Conservation (phyloP, 768 basidiomycete species). For the Mycena vulgaris region DNA sequence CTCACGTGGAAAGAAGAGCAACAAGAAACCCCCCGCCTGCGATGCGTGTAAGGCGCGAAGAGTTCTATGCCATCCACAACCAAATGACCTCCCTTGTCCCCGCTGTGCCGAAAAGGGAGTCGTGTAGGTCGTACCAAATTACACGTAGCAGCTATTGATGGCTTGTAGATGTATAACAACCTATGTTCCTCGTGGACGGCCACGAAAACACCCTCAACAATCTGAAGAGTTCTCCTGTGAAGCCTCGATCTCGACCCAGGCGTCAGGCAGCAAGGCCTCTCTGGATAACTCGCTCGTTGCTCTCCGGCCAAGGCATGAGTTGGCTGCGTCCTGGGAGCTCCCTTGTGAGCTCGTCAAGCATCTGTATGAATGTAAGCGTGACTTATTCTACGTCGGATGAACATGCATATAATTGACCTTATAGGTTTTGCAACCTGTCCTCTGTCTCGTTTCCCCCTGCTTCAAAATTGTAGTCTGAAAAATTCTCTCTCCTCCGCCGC, state of each 20-base stretch:
- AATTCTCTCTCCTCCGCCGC: slow-evolving; percentile 6
- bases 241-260: not conserved
- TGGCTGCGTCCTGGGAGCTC: not conserved
- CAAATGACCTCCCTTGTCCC: slow-evolving; percentile 19
- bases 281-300: not conserved
- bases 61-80: slow-evolving; percentile 23
- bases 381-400: not conserved
- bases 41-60: slow-evolving; percentile 22
- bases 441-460: slow-evolving; percentile 2
- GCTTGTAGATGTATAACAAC: slow-evolving; percentile 26
- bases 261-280: not conserved
- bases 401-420: not conserved
- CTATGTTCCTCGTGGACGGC: slow-evolving; percentile 22
- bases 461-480: not conserved
- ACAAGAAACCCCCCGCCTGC: slow-evolving; percentile 21
- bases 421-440: slow-evolving; percentile 2
- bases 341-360: slow-evolving; percentile 13
- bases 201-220: not conserved
- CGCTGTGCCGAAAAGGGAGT: slow-evolving; percentile 29
- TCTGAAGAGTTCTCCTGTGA: not conserved
- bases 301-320: not conserved
- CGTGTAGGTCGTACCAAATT: not conserved
- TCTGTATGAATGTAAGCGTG: slow-evolving; percentile 29
- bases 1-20: not conserved
- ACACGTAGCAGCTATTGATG: not conserved